Base-by-base conservation (phyloP, 1,139 yeast species). In the Candida albicans region DNA sequence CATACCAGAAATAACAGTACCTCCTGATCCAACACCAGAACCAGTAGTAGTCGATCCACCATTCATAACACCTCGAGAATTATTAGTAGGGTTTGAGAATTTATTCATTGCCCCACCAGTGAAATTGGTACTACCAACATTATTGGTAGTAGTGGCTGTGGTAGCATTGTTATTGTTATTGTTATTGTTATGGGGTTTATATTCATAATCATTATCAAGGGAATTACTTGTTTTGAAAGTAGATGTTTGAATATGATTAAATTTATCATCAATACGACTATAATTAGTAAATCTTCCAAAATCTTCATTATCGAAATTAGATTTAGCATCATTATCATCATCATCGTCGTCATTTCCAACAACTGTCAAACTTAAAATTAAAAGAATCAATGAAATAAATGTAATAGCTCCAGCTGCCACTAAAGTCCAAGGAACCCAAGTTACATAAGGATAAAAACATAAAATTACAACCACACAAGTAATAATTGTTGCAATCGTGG, bases 341-440 rank as follows among this genome's bases (percentile, higher is more conserved):
- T 53, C 55, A 12, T 56, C 59, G 9, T 52, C 52, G 33, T 51
- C 52, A 39, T 55, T 47, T 8, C 47, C 40, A n/a, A 41, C 25
- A 3, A 47, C 31, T 39, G 49, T 55, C 46, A 55, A 61, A 25
- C 51, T 55, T 43, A 61, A 52, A 37, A 60, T 58, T 37, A 70
- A 48, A 31, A 64, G 50, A 24, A 68, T 53, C 7, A 67, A 42
- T 3, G 76, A 61, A 14, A 70, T 47, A 46, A 85, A 59, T 40
- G 74, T 70, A 37, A 82, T 64, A 1, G 75, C 85, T 2, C 87
- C 84, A 2, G 87, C 73, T 1, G 86, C 89, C 31, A 85, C 70
- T 46, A 83, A 67, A 30, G 83, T 63, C 91, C 91, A 85, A 5
- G 84, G 77, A 34, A 81, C 72, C 90, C 90, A 85, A 9, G 74